A percentile compares a stretch with the other conserved stretches of the same genome.
These are phyloP conservation scores for Pseudodiploospora longispora DNA, from an alignment of 2,329 filamentous ascomycete species.

Conservation along the genomic window DNA sequence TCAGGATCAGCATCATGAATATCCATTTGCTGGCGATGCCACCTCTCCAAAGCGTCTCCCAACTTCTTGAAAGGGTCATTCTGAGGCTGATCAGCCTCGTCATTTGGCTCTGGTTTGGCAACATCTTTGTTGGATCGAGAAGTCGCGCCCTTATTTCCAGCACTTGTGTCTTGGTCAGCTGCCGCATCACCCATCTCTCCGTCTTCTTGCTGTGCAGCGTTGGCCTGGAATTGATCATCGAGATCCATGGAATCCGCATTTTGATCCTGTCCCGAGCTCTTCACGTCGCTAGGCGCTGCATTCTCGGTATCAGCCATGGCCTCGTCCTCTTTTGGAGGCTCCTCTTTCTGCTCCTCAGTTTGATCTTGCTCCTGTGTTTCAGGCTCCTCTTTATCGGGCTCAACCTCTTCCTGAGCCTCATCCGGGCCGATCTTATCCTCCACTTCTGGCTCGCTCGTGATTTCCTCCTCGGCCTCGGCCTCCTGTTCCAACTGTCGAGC, in stretches of 20 bases:
- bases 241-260: slow-evolving; percentile 56
- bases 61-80: slow-evolving; percentile 85
- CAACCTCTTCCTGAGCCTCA: slow-evolving; percentile 39
- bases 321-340: slow-evolving; percentile 38
- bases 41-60: slow-evolving; percentile 84
- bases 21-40: slow-evolving; percentile 81
- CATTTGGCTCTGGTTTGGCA: slow-evolving; percentile 36
- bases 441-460: slow-evolving; percentile 46
- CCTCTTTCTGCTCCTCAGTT: slow-evolving; percentile 34
- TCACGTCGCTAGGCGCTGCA: slow-evolving; percentile 53
- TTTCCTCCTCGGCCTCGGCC: slow-evolving; percentile 42
- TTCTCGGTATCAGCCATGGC: slow-evolving; percentile 51
- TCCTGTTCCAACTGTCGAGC: slow-evolving; percentile 30
- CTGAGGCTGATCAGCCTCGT: slow-evolving; percentile 37
- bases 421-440: slow-evolving; percentile 32
- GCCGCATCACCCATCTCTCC: slow-evolving; percentile 58
- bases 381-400: slow-evolving; percentile 36
- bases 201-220: slow-evolving; percentile 56
- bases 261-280: slow-evolving; percentile 57
- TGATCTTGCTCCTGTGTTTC: slow-evolving; percentile 47
- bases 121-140: slow-evolving; percentile 40
- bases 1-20: slow-evolving; percentile 55
- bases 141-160: slow-evolving; percentile 53
- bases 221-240: slow-evolving; percentile 51
- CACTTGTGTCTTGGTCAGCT: slow-evolving; percentile 54